These are phyloP conservation scores for Chondrostereum purpureum DNA, from an alignment of 1,284 basidiomycete species.

Conservation along the genomic window DNA sequence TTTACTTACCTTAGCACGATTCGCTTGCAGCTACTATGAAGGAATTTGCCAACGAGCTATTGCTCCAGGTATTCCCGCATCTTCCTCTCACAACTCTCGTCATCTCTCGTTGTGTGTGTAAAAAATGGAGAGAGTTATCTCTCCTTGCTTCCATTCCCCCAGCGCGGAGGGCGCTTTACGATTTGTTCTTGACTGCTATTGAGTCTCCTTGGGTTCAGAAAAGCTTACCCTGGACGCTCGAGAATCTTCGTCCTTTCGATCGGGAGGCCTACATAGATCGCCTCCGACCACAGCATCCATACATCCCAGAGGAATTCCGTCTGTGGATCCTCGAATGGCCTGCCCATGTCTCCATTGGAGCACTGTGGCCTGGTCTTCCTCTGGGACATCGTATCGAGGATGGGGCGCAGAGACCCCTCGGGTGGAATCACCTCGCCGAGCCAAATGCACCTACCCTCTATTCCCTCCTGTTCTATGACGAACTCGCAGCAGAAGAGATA, in stretches of 20 bases:
- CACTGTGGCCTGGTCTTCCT: constrained; percentile 19
- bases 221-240: constrained; percentile 1
- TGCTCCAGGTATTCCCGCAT: constrained; percentile 1
- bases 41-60: background rate
- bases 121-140: background rate
- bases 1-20: no score
- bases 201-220: background rate
- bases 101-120: background rate
- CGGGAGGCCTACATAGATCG: constrained; percentile 6
- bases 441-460: no score
- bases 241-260: constrained; percentile 6
- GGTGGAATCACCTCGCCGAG: background rate
- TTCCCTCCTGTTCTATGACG: no score
- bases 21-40: no score
- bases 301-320: constrained; percentile 6
- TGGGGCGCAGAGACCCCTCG: background rate
- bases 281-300: background rate
- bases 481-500: no score
- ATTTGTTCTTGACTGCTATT: background rate
- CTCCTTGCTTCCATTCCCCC: background rate
- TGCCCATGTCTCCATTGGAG: constrained; percentile 1
- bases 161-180: background rate
- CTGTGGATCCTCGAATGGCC: constrained; percentile 2
- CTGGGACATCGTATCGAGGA: no score
- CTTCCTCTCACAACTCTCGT: constrained; percentile 12